A percentile compares a stretch with the other conserved stretches of the same genome.
phyloP scores from a whole-genome alignment of 257 asterid genomes.

The Primulina eburnea region DNA sequence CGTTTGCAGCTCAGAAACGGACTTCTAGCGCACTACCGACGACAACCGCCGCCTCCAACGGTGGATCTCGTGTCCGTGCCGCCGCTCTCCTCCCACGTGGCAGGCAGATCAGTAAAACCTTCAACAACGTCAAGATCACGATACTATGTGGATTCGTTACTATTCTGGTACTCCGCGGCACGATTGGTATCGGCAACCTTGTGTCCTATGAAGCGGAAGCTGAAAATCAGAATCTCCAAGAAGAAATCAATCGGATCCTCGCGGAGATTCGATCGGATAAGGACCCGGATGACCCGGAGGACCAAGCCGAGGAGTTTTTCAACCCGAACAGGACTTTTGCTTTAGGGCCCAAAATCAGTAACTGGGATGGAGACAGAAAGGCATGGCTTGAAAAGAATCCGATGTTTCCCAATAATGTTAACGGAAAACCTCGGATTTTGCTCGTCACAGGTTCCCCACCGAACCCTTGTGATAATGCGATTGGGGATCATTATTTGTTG shows the following conservation, averaged over 20 bases:
- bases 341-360: neutral
- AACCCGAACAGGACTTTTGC: neutral
- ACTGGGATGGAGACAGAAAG: neutral
- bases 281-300: neutral
- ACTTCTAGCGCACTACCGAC: neutral
- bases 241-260: neutral
- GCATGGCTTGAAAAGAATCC: neutral
- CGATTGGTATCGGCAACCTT: neutral
- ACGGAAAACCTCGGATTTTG: neutral
- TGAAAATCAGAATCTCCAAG: neutral
- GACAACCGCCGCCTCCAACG: neutral
- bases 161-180: neutral
- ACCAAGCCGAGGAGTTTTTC: neutral
- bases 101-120: neutral
- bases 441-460: neutral
- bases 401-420: neutral
- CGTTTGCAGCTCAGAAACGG: conserved; percentile 4
- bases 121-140: neutral
- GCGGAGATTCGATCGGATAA: neutral
- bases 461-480: neutral
- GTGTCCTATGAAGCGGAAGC: conserved; percentile 2
- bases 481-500: neutral
- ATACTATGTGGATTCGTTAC: neutral
- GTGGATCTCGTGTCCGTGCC: neutral
- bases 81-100: neutral